Base-by-base conservation (phyloP, 129 eudicot species). In the Ambrosia trifida region DNA sequence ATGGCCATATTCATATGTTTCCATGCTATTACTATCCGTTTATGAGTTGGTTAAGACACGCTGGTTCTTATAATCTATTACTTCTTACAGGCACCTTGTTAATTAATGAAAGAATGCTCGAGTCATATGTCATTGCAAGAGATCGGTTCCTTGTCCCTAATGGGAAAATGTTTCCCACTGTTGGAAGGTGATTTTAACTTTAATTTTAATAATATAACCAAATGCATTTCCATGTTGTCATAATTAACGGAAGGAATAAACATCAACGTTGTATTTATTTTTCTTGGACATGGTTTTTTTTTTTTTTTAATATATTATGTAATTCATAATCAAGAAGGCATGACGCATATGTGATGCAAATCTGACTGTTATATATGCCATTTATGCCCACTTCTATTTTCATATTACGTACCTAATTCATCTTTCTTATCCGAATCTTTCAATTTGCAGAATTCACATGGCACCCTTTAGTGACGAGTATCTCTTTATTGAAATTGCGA, bases 41-140 rank as follows among this genome's bases (percentile, higher is more conserved):
- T 30, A 57, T 28, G 14, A 11, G 38, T 0, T 57, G 6, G 19
- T 30, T 4, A 59, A 13, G 11, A 2, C 18, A 13, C 12, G 11
- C 43, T 31, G 0, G 64, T 58, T 58, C 40, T 58, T 58, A 58
- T 58, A 58, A 11, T 58, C 12, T 41, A 1, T 53, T 56, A 70
- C 33, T 59, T 73, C 10, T 59, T 59, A 70, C 79, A 94, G 98
- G 98, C 35, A 94, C 98, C 64, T 81, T 90, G 79, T 80, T 95
- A 64, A 78, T 95, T 52, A 90, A 90, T 77, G 97, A 90, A 79
- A 88, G 99, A 78, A 95, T 95, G 99, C 79, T 95, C 64, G 99
- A 95, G 84, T 85, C 99, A 11, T 95, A 94, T 70, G 95, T 94
- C 36, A 94, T 94, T 87, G 99, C 99, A 64, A 88, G 97, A 85